Evolutionary conservation across 1,284 basidiomycete genomes (phyloP).

Genomic region (Rhizoctonia solani): DNA sequence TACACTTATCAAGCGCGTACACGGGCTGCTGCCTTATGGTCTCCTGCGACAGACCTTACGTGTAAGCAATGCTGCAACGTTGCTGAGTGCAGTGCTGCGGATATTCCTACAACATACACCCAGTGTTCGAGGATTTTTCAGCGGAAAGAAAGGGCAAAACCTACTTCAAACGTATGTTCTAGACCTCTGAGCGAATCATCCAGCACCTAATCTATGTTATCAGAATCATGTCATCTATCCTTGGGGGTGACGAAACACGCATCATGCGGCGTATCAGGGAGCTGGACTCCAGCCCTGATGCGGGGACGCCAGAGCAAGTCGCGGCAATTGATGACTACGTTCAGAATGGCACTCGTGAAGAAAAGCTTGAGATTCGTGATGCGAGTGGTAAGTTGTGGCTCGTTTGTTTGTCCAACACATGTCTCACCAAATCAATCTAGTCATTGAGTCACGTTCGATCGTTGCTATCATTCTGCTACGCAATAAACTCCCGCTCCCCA

Average conservation of each 20-base stretch:
- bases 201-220: background rate
- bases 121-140: slow-evolving; percentile 22
- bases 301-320: slow-evolving; percentile 26
- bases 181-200: background rate
- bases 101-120: slow-evolving; percentile 32
- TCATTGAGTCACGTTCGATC: slow-evolving; percentile 1
- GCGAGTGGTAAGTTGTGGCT: background rate
- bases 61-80: slow-evolving; percentile 23
- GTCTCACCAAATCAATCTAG: background rate
- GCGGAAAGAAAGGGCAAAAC: slow-evolving; percentile 14
- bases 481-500: background rate
- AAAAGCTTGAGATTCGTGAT: slow-evolving; percentile 25
- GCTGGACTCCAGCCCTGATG: slow-evolving; percentile 3
- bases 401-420: background rate
- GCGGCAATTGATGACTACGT: slow-evolving; percentile 22
- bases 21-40: slow-evolving; percentile 15
- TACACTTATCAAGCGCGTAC: slow-evolving; percentile 21
- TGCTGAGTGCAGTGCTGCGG: slow-evolving; percentile 17
- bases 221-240: slow-evolving; percentile 27
- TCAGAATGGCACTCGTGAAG: slow-evolving; percentile 10
- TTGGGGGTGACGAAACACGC: slow-evolving; percentile 20
- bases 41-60: slow-evolving; percentile 21
- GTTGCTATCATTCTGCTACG: slow-evolving; percentile 10
- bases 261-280: slow-evolving; percentile 21
- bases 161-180: slow-evolving; percentile 25